Evolutionary conservation across 129 eudicot species (phyloP).

Genomic region (Sambucus nigra): DNA sequence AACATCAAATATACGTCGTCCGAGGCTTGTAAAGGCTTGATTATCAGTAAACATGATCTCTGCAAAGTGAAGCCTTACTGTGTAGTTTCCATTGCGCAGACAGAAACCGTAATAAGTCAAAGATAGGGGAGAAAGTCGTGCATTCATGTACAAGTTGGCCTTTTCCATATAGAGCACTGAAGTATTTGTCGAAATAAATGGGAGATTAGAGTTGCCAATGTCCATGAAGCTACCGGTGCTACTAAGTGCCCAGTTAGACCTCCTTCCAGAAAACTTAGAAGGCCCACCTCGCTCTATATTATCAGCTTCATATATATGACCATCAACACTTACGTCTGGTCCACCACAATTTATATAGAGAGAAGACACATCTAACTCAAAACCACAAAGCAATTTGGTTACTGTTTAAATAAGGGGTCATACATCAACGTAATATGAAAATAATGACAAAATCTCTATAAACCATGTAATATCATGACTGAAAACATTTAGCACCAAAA

Average conservation of each 20-base stretch:
- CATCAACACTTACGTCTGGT: not conserved
- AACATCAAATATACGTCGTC: conserved; percentile 74
- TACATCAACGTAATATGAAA: too few species aligned
- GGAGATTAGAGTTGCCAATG: conserved; percentile 10
- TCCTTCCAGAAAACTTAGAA: conserved; percentile 14
- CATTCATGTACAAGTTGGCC: conserved; percentile 32
- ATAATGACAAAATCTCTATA: too few species aligned
- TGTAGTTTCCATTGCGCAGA: conserved; percentile 51
- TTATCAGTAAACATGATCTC: conserved; percentile 52
- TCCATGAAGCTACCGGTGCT: conserved; percentile 67
- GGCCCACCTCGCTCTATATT: conserved; percentile 9
- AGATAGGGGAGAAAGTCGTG: conserved; percentile 60
- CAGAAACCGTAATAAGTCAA: conserved; percentile 69
- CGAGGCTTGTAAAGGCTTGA: conserved; percentile 44
- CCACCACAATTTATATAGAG: conserved; percentile 51
- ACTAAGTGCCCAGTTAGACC: conserved; percentile 53
- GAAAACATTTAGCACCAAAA: too few species aligned
- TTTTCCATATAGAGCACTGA: conserved; percentile 15
- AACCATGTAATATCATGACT: too few species aligned
- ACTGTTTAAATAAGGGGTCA: too few species aligned
- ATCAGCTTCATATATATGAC: conserved; percentile 25
- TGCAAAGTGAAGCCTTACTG: conserved; percentile 70
- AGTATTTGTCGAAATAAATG: conserved; percentile 4
- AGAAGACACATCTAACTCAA: conserved; percentile 20
- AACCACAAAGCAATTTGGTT: not conserved